Base-by-base conservation (phyloP, 441 rosid genomes). In the Erodium texanum region DNA sequence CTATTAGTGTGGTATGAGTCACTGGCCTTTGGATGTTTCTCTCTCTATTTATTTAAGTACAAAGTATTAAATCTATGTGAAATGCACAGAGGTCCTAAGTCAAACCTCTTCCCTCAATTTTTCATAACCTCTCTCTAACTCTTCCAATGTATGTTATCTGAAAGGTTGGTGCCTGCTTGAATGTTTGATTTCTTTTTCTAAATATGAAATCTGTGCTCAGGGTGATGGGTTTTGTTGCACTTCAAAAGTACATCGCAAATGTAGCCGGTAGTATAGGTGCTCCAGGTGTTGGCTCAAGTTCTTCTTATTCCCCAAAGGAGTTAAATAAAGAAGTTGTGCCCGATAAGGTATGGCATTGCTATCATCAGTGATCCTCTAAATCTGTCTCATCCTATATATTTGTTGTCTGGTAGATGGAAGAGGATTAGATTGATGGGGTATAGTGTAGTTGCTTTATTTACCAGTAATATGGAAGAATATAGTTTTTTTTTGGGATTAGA, bases 281-380 rank as follows among this genome's bases (percentile, higher is more conserved):
- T 73, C 92, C 99, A 48, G 98, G 99, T 66, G 97, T 92, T 76
- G 98, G 99, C 68, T 94, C 99, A 34, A 86, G 90, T 78, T 89
- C 98, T 76, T 91, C 96, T 63, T 91, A 88, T 80, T 24, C 96
- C 62, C 90, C 99, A 41, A 94, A 94, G 79, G 99, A 94, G 66
- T 68, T 86, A 76, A 94, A 91, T 81, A 91, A 89, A 82, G 97
- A 94, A 82, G 84, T 88, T 73, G 87, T 70, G 71, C 99, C 99
- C 1, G 97, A 94, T 80, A 94, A 94, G 95, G 99, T 89, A 81
- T 71, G 32, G 24, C 20, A 67, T 73, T 23, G 67, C 56, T 62
- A 27, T 32, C 43, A 9, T 50, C 41, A 24, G 27, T 54, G 22
- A 41, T 66, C n/a, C 24, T 41, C 52, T 38, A 38, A 66, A 72